Evolutionary conservation across 139 green algal species (phyloP).

Genomic region (Mesotaenium endlicherianum): DNA sequence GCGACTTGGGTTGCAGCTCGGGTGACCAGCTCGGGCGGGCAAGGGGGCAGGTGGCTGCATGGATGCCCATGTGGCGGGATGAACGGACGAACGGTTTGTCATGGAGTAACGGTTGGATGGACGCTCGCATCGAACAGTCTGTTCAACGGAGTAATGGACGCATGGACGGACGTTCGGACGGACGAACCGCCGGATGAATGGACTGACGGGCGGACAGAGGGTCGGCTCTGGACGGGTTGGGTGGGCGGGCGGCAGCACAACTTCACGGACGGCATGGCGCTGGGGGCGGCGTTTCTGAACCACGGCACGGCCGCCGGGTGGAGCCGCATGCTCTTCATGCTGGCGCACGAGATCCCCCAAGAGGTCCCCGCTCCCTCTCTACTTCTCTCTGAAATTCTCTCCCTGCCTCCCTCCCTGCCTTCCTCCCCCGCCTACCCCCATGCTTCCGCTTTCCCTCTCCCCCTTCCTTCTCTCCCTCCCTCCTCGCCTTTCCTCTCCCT

Average conservation of each 20-base stretch:
- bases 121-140: too few relatives aligned
- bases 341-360: slow-evolving; percentile 55
- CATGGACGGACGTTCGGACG: too few relatives aligned
- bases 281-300: slow-evolving; percentile 45
- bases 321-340: slow-evolving; percentile 44
- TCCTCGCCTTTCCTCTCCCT: not conserved
- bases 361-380: slow-evolving; percentile 12
- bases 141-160: too few relatives aligned
- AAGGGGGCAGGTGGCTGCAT: too few relatives aligned
- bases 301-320: slow-evolving; percentile 27
- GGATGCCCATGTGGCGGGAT: too few relatives aligned
- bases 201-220: too few relatives aligned
- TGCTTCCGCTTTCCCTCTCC: not conserved
- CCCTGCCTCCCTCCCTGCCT: not conserved
- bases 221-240: too few relatives aligned
- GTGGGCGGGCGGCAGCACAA: slow-evolving; percentile 58
- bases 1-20: too few relatives aligned
- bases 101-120: too few relatives aligned
- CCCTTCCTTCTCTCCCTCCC: not conserved
- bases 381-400: not conserved
- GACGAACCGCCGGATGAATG: too few relatives aligned
- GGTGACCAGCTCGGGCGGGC: too few relatives aligned
- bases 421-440: not conserved
- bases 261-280: slow-evolving; percentile 56
- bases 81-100: too few relatives aligned